phyloP scores from a whole-genome alignment of 2,329 filamentous ascomycete genomes.

The Colletotrichum sp. region DNA sequence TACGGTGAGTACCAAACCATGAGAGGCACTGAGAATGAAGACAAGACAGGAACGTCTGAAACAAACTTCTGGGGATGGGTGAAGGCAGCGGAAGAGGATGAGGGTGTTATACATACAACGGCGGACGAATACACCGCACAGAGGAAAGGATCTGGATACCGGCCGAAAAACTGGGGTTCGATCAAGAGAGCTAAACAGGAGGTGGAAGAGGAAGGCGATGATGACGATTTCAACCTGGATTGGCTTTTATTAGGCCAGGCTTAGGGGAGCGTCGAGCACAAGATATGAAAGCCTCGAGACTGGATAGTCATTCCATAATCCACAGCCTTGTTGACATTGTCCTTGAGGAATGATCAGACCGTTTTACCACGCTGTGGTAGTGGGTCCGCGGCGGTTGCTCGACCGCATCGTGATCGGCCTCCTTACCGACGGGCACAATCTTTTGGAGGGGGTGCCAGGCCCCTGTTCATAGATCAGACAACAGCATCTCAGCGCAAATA shows the following conservation, averaged over 20 bases:
- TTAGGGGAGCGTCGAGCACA: neutral
- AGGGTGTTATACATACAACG: neutral
- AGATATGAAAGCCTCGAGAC: neutral
- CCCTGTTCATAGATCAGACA: neutral
- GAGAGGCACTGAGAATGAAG: slow-evolving; percentile 10
- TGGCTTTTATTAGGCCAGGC: neutral
- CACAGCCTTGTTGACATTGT: neutral
- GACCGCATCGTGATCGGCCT: neutral
- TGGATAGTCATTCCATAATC: neutral
- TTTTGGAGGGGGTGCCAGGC: neutral
- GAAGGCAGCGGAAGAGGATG: slow-evolving; percentile 1
- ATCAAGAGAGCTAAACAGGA: neutral
- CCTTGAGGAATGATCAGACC: neutral
- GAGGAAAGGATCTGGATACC: neutral
- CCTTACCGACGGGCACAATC: neutral
- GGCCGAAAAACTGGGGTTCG: neutral
- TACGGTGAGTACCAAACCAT: slow-evolving; percentile 45
- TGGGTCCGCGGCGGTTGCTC: neutral
- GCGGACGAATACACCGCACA: neutral
- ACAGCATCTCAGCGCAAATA: neutral
- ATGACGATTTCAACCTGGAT: neutral
- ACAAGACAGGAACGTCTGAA: neutral
- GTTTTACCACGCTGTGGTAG: neutral
- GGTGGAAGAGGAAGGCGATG: neutral
- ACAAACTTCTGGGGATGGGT: slow-evolving; percentile 22